Conservation (phyloP, 2,329 filamentous ascomycete genomes). For the Colletotrichum sp. region DNA sequence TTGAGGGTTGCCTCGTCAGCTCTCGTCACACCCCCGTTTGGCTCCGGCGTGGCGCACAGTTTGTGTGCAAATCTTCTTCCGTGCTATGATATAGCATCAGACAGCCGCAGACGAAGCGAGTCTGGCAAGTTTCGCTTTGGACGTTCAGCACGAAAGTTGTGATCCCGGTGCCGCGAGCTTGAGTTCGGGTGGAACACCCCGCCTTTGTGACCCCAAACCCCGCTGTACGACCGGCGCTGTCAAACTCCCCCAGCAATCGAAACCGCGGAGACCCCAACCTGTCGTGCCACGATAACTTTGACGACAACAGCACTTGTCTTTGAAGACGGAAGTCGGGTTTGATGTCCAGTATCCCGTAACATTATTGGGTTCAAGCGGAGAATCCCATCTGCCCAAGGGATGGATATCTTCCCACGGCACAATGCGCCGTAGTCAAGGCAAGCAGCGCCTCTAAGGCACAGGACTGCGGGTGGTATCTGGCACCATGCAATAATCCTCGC, state of each 20-base stretch:
- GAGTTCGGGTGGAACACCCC: background rate
- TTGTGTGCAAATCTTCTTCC: background rate
- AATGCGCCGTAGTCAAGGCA: background rate
- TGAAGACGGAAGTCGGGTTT: background rate
- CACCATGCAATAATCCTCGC: background rate
- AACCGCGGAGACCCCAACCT: background rate
- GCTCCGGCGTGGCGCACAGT: background rate
- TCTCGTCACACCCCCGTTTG: background rate
- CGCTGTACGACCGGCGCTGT: background rate
- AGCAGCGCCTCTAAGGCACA: background rate
- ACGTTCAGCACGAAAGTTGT: background rate
- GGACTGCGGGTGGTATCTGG: background rate
- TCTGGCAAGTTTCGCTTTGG: background rate
- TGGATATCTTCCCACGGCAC: background rate
- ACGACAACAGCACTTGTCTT: background rate
- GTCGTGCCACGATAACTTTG: background rate
- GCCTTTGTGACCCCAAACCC: conserved; percentile 1
- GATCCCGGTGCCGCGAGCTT: background rate
- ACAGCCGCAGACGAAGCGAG: background rate
- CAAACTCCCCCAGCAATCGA: background rate
- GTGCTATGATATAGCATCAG: background rate
- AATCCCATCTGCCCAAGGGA: background rate
- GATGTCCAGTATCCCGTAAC: fast-evolving
- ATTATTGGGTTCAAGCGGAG: background rate
- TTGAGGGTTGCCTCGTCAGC: background rate